A percentile compares a stretch with the other conserved stretches of the same genome.
phyloP scores from a whole-genome alignment of 148 eudicot genomes.

The Suaeda aralocaspica region DNA sequence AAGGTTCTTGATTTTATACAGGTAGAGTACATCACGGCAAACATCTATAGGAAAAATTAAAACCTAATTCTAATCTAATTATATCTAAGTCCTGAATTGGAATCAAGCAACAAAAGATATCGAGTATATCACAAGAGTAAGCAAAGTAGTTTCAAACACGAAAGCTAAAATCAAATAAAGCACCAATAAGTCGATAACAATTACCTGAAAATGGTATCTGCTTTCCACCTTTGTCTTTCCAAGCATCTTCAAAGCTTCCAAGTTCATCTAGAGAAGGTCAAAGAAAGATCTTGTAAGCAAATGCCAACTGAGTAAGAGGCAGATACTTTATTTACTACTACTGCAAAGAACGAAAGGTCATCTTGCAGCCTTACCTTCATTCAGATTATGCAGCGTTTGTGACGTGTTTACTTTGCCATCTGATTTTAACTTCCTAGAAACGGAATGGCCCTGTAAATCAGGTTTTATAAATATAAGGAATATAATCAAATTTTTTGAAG shows the following conservation, averaged over 20 bases:
- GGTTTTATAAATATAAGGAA: neutral
- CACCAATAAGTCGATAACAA: neutral
- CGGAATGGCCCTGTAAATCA: conserved; percentile 60
- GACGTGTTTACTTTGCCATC: conserved; percentile 76
- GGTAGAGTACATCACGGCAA: neutral
- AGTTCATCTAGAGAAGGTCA: conserved; percentile 55
- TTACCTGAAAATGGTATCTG: conserved; percentile 38
- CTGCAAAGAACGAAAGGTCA: neutral
- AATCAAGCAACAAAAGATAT: neutral
- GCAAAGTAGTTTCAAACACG: neutral
- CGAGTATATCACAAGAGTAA: neutral
- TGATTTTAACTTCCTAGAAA: conserved; percentile 63
- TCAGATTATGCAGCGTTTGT: conserved; percentile 72
- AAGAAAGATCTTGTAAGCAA: neutral
- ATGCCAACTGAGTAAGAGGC: neutral
- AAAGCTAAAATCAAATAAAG: neutral
- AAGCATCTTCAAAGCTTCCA: conserved; percentile 64
- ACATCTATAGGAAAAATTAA: neutral
- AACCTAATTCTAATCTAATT: too few relatives aligned
- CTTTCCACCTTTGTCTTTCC: conserved; percentile 55
- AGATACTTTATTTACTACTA: neutral
- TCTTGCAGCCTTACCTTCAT: conserved; percentile 47
- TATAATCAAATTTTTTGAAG: neutral
- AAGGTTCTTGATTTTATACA: neutral
- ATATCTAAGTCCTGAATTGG: too few relatives aligned